Evolutionary conservation across 257 asterid genomes (phyloP).

Genomic region (Nicotiana tomentosiformis): DNA sequence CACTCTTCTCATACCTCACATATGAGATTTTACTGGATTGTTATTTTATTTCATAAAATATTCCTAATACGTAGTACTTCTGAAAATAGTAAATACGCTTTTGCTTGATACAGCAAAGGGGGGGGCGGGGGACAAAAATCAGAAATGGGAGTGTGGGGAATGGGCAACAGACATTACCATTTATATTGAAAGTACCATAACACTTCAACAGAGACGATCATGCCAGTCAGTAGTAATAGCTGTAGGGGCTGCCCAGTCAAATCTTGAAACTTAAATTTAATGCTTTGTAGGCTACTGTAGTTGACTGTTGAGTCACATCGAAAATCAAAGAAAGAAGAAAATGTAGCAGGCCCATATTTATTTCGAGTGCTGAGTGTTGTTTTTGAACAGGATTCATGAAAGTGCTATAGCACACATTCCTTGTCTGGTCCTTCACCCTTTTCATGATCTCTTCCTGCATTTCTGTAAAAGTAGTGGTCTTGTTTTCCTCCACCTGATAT

Average conservation of each 20-base stretch:
- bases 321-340: not conserved
- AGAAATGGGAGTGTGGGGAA: slow-evolving; percentile 2
- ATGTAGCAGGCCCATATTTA: not conserved
- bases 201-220: slow-evolving; percentile 5
- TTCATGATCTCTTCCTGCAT: not conserved
- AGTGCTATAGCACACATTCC: not conserved
- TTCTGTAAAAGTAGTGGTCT: not conserved
- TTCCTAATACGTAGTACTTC: too few species aligned
- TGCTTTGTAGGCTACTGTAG: not conserved
- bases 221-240: not conserved
- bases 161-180: not conserved
- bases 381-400: not conserved
- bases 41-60: too few species aligned
- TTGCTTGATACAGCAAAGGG: not conserved
- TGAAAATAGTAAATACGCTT: too few species aligned
- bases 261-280: not conserved
- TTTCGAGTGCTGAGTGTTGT: not conserved
- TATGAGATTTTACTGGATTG: too few species aligned
- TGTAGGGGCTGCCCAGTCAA: not conserved
- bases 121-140: not conserved
- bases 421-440: not conserved
- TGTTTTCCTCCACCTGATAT: not conserved
- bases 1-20: too few species aligned
- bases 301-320: not conserved
- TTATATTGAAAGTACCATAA: not conserved